phyloP scores from a whole-genome alignment of 148 eudicot genomes.

The Silene uniflora region DNA sequence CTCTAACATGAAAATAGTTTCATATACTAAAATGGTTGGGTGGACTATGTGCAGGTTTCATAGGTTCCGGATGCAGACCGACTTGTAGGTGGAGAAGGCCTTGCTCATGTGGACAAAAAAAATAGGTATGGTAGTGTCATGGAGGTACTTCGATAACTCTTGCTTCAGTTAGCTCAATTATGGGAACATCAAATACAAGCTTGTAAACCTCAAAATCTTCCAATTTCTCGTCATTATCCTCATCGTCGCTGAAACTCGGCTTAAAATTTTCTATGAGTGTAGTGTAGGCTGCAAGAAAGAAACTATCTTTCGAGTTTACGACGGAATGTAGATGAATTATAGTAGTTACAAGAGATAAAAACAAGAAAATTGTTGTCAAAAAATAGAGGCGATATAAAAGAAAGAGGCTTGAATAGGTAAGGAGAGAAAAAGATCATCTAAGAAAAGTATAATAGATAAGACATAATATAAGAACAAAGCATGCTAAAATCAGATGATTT shows the following conservation, averaged over 20 bases:
- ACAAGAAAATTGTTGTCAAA: slow-evolving; percentile 52
- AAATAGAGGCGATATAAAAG: slow-evolving; percentile 75
- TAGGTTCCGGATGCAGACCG: too few relatives aligned
- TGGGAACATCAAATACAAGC: slow-evolving; percentile 46
- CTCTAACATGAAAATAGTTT: too few relatives aligned
- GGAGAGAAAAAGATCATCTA: slow-evolving; percentile 85
- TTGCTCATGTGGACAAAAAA: too few relatives aligned
- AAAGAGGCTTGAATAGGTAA: slow-evolving; percentile 58
- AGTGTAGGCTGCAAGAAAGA: slow-evolving; percentile 25
- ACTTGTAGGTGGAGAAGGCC: too few relatives aligned
- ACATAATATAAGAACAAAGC: slow-evolving; percentile 39
- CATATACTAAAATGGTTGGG: too few relatives aligned
- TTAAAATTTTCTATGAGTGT: slow-evolving; percentile 30
- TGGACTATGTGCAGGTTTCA: too few relatives aligned
- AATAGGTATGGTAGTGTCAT: too few relatives aligned
- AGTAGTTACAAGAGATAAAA: slow-evolving; percentile 36
- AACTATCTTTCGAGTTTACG: slow-evolving; percentile 26
- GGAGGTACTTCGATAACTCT: too few relatives aligned
- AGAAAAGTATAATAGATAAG: slow-evolving; percentile 65
- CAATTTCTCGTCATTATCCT: too few relatives aligned
- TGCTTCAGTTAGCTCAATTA: slow-evolving; percentile 25
- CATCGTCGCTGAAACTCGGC: slow-evolving; percentile 20
- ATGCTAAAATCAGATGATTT: too few relatives aligned
- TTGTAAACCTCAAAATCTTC: slow-evolving; percentile 58
- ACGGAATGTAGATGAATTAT: slow-evolving; percentile 18